phyloP scores from a whole-genome alignment of 371 early-diverging fungal genomes.

The Mortierella sp. region DNA sequence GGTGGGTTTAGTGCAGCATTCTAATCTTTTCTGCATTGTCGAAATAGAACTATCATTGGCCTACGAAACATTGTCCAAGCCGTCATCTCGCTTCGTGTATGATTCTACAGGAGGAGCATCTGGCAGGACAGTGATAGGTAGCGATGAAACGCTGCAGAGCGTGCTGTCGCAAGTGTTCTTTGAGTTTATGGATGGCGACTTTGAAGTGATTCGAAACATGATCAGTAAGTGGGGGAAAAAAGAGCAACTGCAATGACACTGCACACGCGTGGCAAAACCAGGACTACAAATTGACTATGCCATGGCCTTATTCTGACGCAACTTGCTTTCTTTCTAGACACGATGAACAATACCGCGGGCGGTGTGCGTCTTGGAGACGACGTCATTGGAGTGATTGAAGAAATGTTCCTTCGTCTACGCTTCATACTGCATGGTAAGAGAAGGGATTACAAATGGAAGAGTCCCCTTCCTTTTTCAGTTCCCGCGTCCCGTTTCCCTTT shows the following conservation, averaged over 20 bases:
- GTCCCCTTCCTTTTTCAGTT: too few species aligned
- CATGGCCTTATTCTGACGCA: too few species aligned
- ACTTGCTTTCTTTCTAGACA: slow-evolving; percentile 10
- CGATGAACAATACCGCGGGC: slow-evolving; percentile 38
- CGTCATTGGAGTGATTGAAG: slow-evolving; percentile 67
- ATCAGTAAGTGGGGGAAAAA: slow-evolving; percentile 58
- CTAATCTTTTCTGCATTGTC: too few species aligned
- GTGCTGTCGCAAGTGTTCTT: slow-evolving; percentile 72
- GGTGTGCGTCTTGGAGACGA: slow-evolving; percentile 72
- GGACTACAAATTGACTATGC: too few species aligned
- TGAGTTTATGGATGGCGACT: slow-evolving; percentile 77
- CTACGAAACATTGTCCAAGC: slow-evolving; percentile 71
- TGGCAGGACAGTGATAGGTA: slow-evolving; percentile 48
- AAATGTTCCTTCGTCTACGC: slow-evolving; percentile 66
- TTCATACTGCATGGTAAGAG: slow-evolving; percentile 66
- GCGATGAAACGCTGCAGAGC: slow-evolving; percentile 64
- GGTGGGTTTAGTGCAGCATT: too few species aligned
- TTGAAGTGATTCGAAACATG: slow-evolving; percentile 70
- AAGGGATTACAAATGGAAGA: neutral
- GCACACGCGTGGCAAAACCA: neutral
- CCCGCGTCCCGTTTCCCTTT: too few species aligned
- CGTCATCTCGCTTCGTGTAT: slow-evolving; percentile 63
- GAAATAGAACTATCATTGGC: slow-evolving; percentile 68
- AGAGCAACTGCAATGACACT: neutral
- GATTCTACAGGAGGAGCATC: slow-evolving; percentile 62